Evolutionary conservation across 2,329 filamentous ascomycete genomes (phyloP), one percentile per base, ranked within the genome.

Genomic region (Ophiosphaerella narmari): DNA sequence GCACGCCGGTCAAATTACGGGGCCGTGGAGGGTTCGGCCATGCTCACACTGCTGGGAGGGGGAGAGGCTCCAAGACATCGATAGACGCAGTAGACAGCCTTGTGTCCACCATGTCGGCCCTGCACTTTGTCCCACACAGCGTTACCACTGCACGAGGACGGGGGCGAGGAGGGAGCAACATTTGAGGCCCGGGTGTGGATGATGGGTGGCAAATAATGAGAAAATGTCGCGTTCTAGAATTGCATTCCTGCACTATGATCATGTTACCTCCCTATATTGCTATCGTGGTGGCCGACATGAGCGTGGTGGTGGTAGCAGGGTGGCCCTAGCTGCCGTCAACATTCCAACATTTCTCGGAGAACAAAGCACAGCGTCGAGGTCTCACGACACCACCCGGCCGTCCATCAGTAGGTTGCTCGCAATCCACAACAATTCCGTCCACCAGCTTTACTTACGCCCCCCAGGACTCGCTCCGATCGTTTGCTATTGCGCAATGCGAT

Each of bases 61-160:
- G 48, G 5, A 36, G 48, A 33, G 59, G 60, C 39, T n/a, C 40
- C 37, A 23, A 36, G 3, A 34, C 41, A 34, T 24, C 54, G 3
- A 80, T 82, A 51, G 75, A 80, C 14, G 78, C 82, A 13, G 86
- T 90, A 80, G 83, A 86, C 38, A 81, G 81, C 45, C 75, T 92
- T 4, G 75, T 83, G 1, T 81, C 80, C 7, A 84, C 86, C 48
- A 89, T 92, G 86, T 89, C 87, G 1, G 78, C 86, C 3, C 74
- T 92, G 52, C 83, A 83, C 44, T 90, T 92, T 63, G 80, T 91
- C 5, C 89, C 89, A 14, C 78, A 65, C 35, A 69, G 66, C 47
- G 54, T 69, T 8, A 54, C 55, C 7, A 56, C 63, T 44, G 55
- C 64, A 23, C 53, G 57, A 29, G 61, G 63, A 9, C 58, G 54